These are phyloP conservation scores for Stephania cephalantha DNA, from an alignment of 164 flowering plant species.

Conservation along the genomic window DNA sequence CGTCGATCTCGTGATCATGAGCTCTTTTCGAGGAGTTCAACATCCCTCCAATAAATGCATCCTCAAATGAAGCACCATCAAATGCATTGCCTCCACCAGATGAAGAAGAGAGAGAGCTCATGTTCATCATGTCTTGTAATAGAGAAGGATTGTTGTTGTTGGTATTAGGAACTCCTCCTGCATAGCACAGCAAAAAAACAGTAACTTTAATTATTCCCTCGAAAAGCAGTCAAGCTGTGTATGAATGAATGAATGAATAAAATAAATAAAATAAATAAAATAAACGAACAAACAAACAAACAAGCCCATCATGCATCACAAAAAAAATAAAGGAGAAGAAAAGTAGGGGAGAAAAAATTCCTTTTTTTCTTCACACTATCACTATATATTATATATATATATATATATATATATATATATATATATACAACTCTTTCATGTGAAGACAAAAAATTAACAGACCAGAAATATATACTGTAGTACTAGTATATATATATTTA, in stretches of 20 bases:
- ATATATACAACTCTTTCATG: conserved; percentile 24
- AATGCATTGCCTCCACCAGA: conserved; percentile 19
- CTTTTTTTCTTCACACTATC: no score
- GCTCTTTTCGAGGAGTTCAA: conserved; percentile 20
- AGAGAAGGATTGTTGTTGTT: conserved; percentile 14
- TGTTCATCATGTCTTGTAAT: conserved; percentile 42
- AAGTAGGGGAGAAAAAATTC: no score
- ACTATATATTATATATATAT: no score
- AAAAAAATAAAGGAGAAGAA: no score
- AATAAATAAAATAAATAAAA: neutral
- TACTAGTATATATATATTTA: neutral
- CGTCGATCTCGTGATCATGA: conserved; percentile 3
- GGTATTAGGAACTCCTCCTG: conserved; percentile 9
- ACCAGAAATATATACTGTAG: conserved; percentile 26
- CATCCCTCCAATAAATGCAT: conserved; percentile 31
- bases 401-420: no score
- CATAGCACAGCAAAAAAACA: neutral
- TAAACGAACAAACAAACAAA: neutral
- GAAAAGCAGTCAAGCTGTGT: conserved; percentile 31
- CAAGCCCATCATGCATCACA: conserved; percentile 21
- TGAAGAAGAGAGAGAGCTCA: conserved; percentile 30
- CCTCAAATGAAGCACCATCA: conserved; percentile 34
- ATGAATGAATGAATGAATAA: neutral
- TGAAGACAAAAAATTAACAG: conserved; percentile 36
- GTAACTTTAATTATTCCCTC: conserved; percentile 35